Evolutionary conservation across 108 stramenopile genomes (phyloP).

Genomic region (Pseudonitzschia delicatissima): DNA sequence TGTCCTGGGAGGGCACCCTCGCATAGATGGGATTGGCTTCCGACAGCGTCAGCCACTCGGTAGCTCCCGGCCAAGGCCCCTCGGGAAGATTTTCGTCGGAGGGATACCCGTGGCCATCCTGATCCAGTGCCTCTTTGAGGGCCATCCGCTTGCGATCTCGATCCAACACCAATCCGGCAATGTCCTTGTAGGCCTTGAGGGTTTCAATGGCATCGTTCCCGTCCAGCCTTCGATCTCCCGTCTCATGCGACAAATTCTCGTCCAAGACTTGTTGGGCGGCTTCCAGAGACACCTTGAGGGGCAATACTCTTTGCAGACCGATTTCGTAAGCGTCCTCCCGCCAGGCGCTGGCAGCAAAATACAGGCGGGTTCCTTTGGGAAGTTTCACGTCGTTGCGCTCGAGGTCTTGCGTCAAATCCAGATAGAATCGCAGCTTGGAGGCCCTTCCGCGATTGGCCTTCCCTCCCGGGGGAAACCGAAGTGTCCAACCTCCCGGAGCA

Average conservation of each 20-base stretch:
- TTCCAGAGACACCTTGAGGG: slow-evolving; percentile 35
- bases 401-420: slow-evolving; percentile 34
- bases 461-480: slow-evolving; percentile 34
- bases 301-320: slow-evolving; percentile 37
- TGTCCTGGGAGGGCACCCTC: neutral
- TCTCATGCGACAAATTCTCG: slow-evolving; percentile 49
- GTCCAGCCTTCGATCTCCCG: slow-evolving; percentile 73
- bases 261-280: slow-evolving; percentile 42
- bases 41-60: slow-evolving; percentile 12
- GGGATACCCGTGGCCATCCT: slow-evolving; percentile 4
- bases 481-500: slow-evolving; percentile 57
- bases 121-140: neutral
- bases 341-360: slow-evolving; percentile 55
- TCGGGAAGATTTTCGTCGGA: slow-evolving; percentile 1
- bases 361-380: slow-evolving; percentile 39
- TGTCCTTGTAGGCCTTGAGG: slow-evolving; percentile 7
- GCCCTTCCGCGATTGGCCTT: slow-evolving; percentile 40
- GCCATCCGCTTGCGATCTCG: neutral
- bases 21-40: slow-evolving; percentile 15
- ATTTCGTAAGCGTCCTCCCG: slow-evolving; percentile 40
- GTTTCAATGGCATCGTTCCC: slow-evolving; percentile 55
- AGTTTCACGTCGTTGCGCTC: slow-evolving; percentile 49
- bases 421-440: slow-evolving; percentile 40
- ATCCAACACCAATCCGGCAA: neutral
- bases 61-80: slow-evolving; percentile 15